phyloP scores from a whole-genome alignment of 306 rosid species.

The Prosopis cineraria region DNA sequence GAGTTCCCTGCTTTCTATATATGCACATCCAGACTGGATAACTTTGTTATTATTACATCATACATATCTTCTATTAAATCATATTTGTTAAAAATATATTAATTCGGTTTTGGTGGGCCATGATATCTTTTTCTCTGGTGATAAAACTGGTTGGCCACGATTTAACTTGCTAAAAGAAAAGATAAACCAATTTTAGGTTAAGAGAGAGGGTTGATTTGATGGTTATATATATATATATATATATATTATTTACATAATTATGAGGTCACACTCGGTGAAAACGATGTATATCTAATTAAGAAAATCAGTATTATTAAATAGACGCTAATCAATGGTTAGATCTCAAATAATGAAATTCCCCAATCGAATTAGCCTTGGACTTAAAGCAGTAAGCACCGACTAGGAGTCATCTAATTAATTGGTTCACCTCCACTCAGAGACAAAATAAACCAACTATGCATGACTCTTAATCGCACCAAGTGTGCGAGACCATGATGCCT shows the following conservation, averaged over 20 bases:
- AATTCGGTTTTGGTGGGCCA: neutral
- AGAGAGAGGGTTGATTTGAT: neutral
- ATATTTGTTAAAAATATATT: neutral
- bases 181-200: neutral
- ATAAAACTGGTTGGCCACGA: neutral
- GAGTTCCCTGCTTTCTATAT: no score
- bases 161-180: neutral
- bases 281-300: constrained; percentile 22
- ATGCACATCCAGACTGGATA: no score
- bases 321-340: neutral
- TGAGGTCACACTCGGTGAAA: neutral
- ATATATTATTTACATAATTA: neutral
- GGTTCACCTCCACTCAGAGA: constrained; percentile 21
- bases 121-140: neutral
- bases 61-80: neutral
- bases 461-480: constrained; percentile 7
- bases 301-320: constrained; percentile 24
- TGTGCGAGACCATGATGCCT: constrained; percentile 31
- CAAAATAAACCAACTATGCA: constrained; percentile 13
- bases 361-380: constrained; percentile 34
- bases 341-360: neutral
- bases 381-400: constrained; percentile 41
- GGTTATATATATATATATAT: neutral
- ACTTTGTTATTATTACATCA: no score
- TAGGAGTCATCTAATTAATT: constrained; percentile 30